phyloP scores from a whole-genome alignment of 495 filamentous ascomycete genomes.

The Viridothelium virens region DNA sequence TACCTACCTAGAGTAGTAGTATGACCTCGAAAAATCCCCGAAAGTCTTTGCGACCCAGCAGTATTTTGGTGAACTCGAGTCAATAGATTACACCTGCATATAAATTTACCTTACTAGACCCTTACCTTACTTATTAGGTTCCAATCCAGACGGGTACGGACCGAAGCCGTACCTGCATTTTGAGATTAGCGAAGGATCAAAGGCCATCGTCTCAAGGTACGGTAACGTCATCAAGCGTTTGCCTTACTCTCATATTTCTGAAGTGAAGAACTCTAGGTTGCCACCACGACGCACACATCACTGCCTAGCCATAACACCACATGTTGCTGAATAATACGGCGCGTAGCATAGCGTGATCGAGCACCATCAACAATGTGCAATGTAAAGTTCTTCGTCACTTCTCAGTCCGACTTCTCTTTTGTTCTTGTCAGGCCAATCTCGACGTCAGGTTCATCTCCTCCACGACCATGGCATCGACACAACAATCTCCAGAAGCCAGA shows the following conservation, averaged over 20 bases:
- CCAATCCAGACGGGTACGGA: background rate
- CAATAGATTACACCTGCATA: too few relatives aligned
- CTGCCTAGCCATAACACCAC: background rate
- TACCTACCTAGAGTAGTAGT: too few relatives aligned
- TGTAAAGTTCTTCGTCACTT: background rate
- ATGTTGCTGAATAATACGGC: background rate
- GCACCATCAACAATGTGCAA: background rate
- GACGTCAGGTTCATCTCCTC: background rate
- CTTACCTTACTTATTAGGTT: too few relatives aligned
- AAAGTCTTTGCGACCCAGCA: too few relatives aligned
- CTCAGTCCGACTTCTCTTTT: background rate
- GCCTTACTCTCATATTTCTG: background rate
- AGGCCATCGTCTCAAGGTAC: background rate
- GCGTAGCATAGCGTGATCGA: background rate
- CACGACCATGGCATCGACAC: slow-evolving; percentile 1
- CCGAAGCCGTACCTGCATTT: slow-evolving; percentile 7
- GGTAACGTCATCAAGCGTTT: slow-evolving; percentile 2
- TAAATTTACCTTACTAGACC: too few relatives aligned
- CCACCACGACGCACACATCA: background rate
- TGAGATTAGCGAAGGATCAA: slow-evolving; percentile 2
- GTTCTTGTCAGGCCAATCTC: background rate
- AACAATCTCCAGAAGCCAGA: slow-evolving; percentile 47
- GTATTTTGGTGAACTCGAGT: too few relatives aligned
- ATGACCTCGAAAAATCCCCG: too few relatives aligned
- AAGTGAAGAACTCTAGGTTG: background rate